phyloP scores from a whole-genome alignment of 1,284 basidiomycete genomes.

The Apiotrichum montevideense region DNA sequence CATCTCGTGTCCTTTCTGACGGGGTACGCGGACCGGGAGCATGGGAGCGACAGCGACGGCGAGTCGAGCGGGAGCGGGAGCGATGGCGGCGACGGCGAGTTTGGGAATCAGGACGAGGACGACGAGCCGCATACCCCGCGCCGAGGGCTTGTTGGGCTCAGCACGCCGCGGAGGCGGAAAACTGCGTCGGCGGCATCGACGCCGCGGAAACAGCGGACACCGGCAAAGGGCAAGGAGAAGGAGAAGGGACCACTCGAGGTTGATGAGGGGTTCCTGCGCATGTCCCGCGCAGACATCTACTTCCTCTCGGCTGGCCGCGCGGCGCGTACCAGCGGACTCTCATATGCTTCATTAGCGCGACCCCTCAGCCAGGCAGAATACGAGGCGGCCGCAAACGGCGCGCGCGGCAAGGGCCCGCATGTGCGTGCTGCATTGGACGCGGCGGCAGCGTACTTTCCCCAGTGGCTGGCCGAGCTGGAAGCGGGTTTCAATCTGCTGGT shows the following conservation, averaged over 20 bases:
- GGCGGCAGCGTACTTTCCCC: conserved; percentile 21
- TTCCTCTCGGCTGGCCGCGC: conserved; percentile 59
- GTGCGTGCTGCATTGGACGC: conserved; percentile 25
- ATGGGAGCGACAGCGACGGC: conserved; percentile 12
- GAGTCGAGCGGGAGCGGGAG: conserved; percentile 19
- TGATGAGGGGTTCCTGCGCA: conserved; percentile 40
- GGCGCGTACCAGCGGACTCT: conserved; percentile 63
- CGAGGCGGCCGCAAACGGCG: conserved; percentile 19
- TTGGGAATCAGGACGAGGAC: conserved; percentile 20
- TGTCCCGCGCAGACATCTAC: conserved; percentile 67
- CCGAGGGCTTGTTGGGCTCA: conserved; percentile 9
- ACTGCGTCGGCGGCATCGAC: conserved; percentile 22
- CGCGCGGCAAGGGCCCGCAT: conserved; percentile 10
- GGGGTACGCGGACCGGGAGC: conserved; percentile 26
- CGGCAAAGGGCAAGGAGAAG: conserved; percentile 3
- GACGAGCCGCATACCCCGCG: conserved; percentile 7
- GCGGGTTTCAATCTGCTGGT: conserved; percentile 79
- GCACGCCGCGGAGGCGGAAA: conserved; percentile 26
- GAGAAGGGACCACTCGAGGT: conserved; percentile 8
- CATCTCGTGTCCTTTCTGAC: conserved; percentile 44
- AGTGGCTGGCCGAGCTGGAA: conserved; percentile 63
- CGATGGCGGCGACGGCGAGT: conserved; percentile 19
- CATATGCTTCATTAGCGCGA: conserved; percentile 65
- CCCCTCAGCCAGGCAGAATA: conserved; percentile 50
- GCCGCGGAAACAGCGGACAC: conserved; percentile 12